Evolutionary conservation across 2,329 filamentous ascomycete genomes (phyloP), one percentile per base, ranked within the genome.

Genomic region (Trichoderma pleuroti): DNA sequence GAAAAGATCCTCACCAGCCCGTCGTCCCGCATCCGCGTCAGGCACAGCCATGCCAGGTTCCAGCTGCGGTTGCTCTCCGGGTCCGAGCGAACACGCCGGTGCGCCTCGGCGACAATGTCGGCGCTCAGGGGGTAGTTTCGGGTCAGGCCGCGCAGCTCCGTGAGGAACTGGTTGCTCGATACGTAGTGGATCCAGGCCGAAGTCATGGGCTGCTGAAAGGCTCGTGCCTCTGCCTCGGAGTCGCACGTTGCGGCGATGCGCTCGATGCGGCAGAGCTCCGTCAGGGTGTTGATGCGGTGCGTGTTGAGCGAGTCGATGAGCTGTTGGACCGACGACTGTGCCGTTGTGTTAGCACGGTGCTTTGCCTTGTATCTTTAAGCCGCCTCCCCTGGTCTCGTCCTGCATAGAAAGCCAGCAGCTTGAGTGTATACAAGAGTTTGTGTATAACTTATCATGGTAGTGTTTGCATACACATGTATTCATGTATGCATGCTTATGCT

Each of bases 31-130:
- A 93, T 89, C 78, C 92, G 92, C 54, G 81, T 82, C 11, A 93
- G 81, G 36, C 91, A 88, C 59, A 93, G 81, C 91, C 91, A 93
- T 54, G 90, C 91, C 74, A 91, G 84, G 77, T 93, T 94, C 91
- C 92, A 93, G 77, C 90, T 93, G 28, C 89, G 85, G 74, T 89
- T 89, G 73, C 89, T 91, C 21, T 85, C 82, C 0, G 90, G 90
- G 73, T 93, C 91, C 32, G 81, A 82, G 68, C 86, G 84, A 3
- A 93, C 91, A 26, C 89, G 83, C 69, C 82, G 80, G 75, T 91
- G 90, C 0, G 91, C 91, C 76, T 92, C 90, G 63, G 87, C 84
- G 2, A 93, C 78, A 39, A 91, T 85, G 62, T 90, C 88, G 14
- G 86, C 87, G 74, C 87, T 88, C 78, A 93, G 89, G 0, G 91